Evolutionary conservation across 2,329 filamentous ascomycete genomes (phyloP), one percentile per base, ranked within the genome.

Genomic region (Exophiala lecanii-corni): DNA sequence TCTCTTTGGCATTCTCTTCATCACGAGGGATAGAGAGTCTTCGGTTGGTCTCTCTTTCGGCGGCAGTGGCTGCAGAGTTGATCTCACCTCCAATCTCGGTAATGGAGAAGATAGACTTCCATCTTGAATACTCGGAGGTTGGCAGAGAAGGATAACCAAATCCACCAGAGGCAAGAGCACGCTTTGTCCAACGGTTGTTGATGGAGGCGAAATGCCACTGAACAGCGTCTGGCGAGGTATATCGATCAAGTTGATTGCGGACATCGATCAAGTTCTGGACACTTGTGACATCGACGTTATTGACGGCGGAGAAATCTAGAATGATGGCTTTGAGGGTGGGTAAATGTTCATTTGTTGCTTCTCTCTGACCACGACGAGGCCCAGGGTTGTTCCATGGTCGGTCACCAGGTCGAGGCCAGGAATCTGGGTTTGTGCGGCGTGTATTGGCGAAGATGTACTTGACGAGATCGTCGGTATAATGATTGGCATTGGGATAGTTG

Each of bases 171-270:
- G 83, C 84, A 32, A 97, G 80, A 3, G 87, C 89, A 21, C 89
- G 84, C 70, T 95, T 95, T 17, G 89, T 91, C 91, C 91, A 96
- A 44, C 86, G 79, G 71, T 92, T 96, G 68, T 83, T 89, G 69
- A 97, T 85, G 65, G 82, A 84, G n/a, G 89, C 87, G 51, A 97
- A 83, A 65, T 97, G 92, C 89, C 91, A 97, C 62, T 96, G 88
- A 3, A 97, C 89, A 2, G 75, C 73, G 15, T 89, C 81, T 0
- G 91, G 91, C 0, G 83, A 65, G 1, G 88, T 78, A 60, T 95
- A 94, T 15, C 81, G 75, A 62, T 96, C 91, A 18, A 97, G 80
- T 61, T 96, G 89, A 63, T 95, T 94, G 57, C 91, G 86, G 1
- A 96, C 84, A 57, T 97, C 92, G 57, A 97, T 94, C 28, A 97